Conservation (phyloP, 352 stramenopile species). For the Globisporangium solare region DNA sequence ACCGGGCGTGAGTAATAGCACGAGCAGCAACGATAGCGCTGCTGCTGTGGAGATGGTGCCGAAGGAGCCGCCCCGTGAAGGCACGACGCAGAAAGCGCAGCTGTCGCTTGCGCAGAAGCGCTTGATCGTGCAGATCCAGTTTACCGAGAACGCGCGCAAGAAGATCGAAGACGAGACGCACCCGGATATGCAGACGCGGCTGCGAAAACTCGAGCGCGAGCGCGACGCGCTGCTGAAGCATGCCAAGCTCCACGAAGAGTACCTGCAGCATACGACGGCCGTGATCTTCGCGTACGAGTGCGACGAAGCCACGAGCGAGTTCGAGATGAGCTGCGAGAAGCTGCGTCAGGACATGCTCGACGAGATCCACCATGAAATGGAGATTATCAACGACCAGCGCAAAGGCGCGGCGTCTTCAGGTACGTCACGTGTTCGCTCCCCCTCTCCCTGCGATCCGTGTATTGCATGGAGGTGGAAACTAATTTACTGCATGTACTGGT, state of each 20-base stretch:
- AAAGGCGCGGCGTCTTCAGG: slow-evolving; percentile 42
- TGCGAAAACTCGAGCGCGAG: slow-evolving; percentile 38
- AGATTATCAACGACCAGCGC: slow-evolving; percentile 73
- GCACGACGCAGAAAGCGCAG: slow-evolving; percentile 21
- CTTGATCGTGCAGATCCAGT: slow-evolving; percentile 66
- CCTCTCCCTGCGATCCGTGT: too few species aligned
- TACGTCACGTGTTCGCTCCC: slow-evolving; percentile 8
- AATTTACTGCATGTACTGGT: not conserved
- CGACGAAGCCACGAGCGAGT: slow-evolving; percentile 75
- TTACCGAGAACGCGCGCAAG: slow-evolving; percentile 57
- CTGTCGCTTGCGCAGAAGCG: slow-evolving; percentile 30
- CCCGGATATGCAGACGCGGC: slow-evolving; percentile 50
- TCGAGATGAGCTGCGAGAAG: slow-evolving; percentile 69
- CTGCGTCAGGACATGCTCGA: slow-evolving; percentile 82
- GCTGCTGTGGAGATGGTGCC: not conserved
- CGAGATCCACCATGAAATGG: slow-evolving; percentile 84
- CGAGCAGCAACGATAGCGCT: slow-evolving; percentile 14
- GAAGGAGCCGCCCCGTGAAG: slow-evolving; percentile 9
- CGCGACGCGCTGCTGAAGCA: slow-evolving; percentile 37
- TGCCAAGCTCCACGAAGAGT: slow-evolving; percentile 42
- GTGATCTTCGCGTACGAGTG: slow-evolving; percentile 83
- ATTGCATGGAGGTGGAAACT: not conserved
- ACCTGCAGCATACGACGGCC: slow-evolving; percentile 49
- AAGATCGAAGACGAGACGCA: slow-evolving; percentile 64
- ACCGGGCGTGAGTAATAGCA: not conserved